Conservation (phyloP, 805 yeast genomes). For the Lipomyces oligophaga region DNA sequence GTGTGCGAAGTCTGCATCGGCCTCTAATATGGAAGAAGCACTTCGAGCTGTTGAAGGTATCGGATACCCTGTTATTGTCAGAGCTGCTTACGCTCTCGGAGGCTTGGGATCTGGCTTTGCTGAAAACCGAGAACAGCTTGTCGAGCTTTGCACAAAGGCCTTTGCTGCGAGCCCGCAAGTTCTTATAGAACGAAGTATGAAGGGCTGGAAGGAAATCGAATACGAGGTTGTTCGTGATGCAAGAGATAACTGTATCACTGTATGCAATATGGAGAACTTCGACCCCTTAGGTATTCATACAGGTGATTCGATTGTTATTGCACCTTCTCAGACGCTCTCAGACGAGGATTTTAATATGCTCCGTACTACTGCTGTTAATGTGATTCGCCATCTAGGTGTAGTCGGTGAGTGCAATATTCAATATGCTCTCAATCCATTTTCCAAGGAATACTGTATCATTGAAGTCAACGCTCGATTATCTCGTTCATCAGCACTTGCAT, state of each 20-base stretch:
- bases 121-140: constrained; percentile 74
- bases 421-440: constrained; percentile 89
- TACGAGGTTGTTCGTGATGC: constrained; percentile 98
- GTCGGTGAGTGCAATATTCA: constrained; percentile 99
- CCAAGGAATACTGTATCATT: constrained; percentile 92
- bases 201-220: constrained; percentile 99
- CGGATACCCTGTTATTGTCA: constrained; percentile 92
- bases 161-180: constrained; percentile 96
- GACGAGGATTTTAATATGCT: constrained; percentile 98
- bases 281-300: constrained; percentile 98
- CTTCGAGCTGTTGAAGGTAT: constrained; percentile 76
- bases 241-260: constrained; percentile 95
- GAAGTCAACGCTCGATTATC: constrained; percentile 98
- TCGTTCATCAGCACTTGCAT: constrained; percentile 97
- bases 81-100: constrained; percentile 97
- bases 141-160: constrained; percentile 81
- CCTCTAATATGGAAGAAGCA: constrained; percentile 76
- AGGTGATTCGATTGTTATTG: constrained; percentile 98
- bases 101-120: constrained; percentile 99
- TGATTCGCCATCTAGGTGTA: constrained; percentile 94
- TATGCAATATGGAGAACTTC: constrained; percentile 98
- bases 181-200: constrained; percentile 91
- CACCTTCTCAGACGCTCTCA: constrained; percentile 95
- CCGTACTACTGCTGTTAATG: constrained; percentile 95
- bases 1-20: constrained; percentile 91